phyloP scores from a whole-genome alignment of 805 yeast species.

The Kockiozyma suomiensis region DNA sequence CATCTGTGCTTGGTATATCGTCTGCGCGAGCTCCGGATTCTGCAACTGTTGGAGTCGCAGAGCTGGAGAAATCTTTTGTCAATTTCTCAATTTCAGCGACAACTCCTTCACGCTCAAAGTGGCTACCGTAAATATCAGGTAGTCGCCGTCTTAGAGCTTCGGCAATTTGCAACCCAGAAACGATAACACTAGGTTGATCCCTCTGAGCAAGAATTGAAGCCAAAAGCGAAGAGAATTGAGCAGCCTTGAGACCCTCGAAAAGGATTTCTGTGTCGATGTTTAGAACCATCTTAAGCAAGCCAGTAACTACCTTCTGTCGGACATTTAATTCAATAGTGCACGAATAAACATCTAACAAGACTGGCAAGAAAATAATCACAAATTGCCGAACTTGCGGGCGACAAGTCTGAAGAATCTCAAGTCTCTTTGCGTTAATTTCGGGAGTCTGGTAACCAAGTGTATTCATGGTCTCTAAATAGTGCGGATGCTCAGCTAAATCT shows the following conservation, averaged over 20 bases:
- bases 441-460: not conserved
- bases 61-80: conserved; percentile 18
- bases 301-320: conserved; percentile 58
- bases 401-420: conserved; percentile 28
- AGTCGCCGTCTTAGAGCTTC: conserved; percentile 49
- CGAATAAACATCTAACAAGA: conserved; percentile 65
- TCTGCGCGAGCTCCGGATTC: conserved; percentile 9
- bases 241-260: conserved; percentile 31
- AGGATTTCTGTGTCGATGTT: conserved; percentile 42
- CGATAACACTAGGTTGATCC: conserved; percentile 46
- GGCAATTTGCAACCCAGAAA: conserved; percentile 56
- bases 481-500: conserved; percentile 34
- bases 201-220: conserved; percentile 40
- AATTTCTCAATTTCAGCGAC: conserved; percentile 51
- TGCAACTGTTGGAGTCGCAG: not conserved
- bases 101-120: conserved; percentile 75
- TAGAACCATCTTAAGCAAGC: conserved; percentile 55
- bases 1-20: not conserved
- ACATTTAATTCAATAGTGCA: conserved; percentile 71
- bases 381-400: conserved; percentile 42
- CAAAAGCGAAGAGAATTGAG: conserved; percentile 39
- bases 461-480: not conserved
- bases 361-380: conserved; percentile 52
- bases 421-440: conserved; percentile 36
- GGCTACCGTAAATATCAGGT: conserved; percentile 49